Base-by-base conservation (phyloP, 1,284 basidiomycete genomes). In the Agaricales sp. region DNA sequence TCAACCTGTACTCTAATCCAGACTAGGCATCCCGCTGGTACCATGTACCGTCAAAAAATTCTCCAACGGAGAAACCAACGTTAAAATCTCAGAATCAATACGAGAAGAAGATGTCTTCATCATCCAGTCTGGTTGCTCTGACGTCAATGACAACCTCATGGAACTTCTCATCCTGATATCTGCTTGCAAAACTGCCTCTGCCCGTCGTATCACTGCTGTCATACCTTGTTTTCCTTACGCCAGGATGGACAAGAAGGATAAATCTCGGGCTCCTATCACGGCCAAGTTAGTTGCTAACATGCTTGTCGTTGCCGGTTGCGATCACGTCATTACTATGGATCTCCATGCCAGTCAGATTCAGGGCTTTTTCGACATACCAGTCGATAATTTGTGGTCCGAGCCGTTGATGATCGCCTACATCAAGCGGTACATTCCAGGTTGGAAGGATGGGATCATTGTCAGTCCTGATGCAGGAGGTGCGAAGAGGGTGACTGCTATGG, bases 251-350 rank as follows among this genome's bases (percentile, higher is more conserved):
- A 96, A 97, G 71, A 99, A 99, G 77, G 93, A 99, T 73, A 92
- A 92, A 73, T 87, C 84, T 16, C 80, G 95, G 26, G 93, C 94
- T 1, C 95, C 96, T 21, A 97, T 99, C 67, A 98, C 96, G 1
- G 94, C 96, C 51, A 99, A 99, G 74, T 81, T 99, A 50, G 92
- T 94, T 26, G 95, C 95, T 44, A 99, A 98, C 69, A 94, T 99
- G 82, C 77, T 99, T 52, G 89, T 85, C 38, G 90, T 96, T 21
- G 95, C 96, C 13, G 95, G 95, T 23, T 94, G 92, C 57, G 94
- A 99, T 71, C 95, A 99, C 64, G 90, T 99, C 61, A 99, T 99
- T 61, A 99, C 95, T 18, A 94, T 99, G 84, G 95, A 99, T 65
- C 74, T 99, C 38, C 95, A 99, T 64, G 96, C 95, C 11, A 92